Evolutionary conservation across 768 basidiomycete species (phyloP).

Genomic region (Crepidotus variabilis): DNA sequence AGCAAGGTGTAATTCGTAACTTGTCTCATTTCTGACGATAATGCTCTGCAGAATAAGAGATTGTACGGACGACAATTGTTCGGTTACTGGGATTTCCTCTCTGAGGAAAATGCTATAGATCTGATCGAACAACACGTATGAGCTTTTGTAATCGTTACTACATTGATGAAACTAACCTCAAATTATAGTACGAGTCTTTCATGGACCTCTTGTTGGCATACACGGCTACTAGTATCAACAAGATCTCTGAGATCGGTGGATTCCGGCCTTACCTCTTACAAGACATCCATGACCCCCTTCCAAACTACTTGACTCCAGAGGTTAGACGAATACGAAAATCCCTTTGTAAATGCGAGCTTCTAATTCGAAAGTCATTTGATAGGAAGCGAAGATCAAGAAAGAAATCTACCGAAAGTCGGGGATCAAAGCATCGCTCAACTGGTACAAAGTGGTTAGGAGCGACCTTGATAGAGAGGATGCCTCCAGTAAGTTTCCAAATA

Average conservation of each 20-base stretch:
- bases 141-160: too few species aligned
- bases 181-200: too few species aligned
- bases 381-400: constrained; percentile 22
- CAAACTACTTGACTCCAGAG: constrained; percentile 4
- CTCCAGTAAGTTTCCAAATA: constrained; percentile 22
- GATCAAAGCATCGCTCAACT: too few species aligned
- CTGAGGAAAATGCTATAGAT: too few species aligned
- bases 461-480: constrained; percentile 27
- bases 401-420: constrained; percentile 22
- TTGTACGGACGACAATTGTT: too few species aligned
- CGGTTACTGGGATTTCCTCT: neutral
- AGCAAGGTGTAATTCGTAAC: too few species aligned
- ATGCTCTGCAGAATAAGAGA: too few species aligned
- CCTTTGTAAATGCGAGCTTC: too few species aligned
- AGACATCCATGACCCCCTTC: neutral
- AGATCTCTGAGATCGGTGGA: neutral
- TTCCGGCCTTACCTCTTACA: neutral
- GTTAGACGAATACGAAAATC: neutral
- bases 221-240: neutral
- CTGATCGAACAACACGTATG: too few species aligned
- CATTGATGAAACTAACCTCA: constrained; percentile 30
- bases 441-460: constrained; percentile 23
- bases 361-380: neutral
- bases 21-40: too few species aligned
- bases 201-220: neutral